A percentile compares a stretch with the other conserved stretches of the same genome.
Conservation (phyloP, 306 rosid species). For the Styphnolobium japonicum region DNA sequence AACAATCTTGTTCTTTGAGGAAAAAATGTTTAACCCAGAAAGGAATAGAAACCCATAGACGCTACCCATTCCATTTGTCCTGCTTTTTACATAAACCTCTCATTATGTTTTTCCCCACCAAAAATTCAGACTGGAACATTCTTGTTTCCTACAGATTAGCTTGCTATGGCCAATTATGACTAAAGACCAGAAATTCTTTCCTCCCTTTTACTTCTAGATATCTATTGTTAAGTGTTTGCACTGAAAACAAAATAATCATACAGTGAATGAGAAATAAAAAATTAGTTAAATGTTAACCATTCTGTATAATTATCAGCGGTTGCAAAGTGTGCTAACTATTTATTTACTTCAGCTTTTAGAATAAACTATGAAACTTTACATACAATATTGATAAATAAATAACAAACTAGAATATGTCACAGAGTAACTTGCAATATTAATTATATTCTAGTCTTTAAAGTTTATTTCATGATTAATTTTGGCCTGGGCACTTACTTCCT, state of each 20-base stretch:
- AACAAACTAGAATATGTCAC: neutral
- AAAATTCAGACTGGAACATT: neutral
- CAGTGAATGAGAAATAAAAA: neutral
- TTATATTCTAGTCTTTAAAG: neutral
- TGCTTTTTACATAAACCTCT: neutral
- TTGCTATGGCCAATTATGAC: neutral
- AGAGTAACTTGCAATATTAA: neutral
- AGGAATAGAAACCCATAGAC: neutral
- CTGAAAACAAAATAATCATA: neutral
- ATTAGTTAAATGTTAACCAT: neutral
- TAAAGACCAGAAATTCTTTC: neutral
- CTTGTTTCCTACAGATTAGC: neutral
- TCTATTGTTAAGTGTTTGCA: neutral
- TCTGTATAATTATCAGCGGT: neutral
- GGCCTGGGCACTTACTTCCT: neutral
- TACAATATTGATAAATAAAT: neutral
- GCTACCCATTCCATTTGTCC: neutral
- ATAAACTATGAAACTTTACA: neutral
- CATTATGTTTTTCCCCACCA: neutral
- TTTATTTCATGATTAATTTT: neutral
- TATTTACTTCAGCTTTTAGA: conserved; percentile 4
- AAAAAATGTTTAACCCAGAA: neutral
- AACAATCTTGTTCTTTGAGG: neutral
- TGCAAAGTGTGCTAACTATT: no score
- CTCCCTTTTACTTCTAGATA: neutral